Conservation (phyloP, 139 green algal genomes). For the Spirogloea muscicola region DNA sequence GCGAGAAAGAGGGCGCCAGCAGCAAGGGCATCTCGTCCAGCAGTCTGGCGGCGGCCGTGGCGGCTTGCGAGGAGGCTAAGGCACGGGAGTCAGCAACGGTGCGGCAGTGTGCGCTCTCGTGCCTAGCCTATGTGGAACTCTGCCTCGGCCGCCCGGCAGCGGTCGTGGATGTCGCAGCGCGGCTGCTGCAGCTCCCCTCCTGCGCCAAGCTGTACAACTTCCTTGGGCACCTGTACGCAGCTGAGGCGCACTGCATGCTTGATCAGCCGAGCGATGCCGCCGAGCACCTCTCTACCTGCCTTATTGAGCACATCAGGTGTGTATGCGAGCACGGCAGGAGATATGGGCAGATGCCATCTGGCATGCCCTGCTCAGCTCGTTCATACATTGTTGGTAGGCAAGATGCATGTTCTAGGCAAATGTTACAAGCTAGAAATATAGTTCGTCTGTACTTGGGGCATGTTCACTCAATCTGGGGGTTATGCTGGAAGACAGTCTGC, state of each 20-base stretch:
- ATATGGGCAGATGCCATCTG: no score
- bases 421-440: no score
- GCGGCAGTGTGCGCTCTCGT: background rate
- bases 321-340: no score
- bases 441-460: no score
- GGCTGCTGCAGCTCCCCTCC: conserved; percentile 7
- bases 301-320: conserved; percentile 22
- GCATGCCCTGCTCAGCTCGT: no score
- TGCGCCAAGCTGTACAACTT: conserved; percentile 18
- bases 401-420: no score
- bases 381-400: no score
- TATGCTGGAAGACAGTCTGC: no score
- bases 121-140: conserved; percentile 17
- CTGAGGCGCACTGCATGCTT: conserved; percentile 30
- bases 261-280: conserved; percentile 6
- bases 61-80: conserved; percentile 6
- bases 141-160: conserved; percentile 13
- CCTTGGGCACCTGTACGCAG: conserved; percentile 23
- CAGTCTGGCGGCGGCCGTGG: background rate
- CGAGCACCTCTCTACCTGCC: conserved; percentile 36
- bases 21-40: no score
- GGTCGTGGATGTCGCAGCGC: background rate
- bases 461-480: no score
- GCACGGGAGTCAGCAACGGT: background rate
- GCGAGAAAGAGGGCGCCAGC: no score